Evolutionary conservation across 2,329 filamentous ascomycete species (phyloP), one percentile per base, ranked within the genome.

Genomic region (Alternaria postmessia): DNA sequence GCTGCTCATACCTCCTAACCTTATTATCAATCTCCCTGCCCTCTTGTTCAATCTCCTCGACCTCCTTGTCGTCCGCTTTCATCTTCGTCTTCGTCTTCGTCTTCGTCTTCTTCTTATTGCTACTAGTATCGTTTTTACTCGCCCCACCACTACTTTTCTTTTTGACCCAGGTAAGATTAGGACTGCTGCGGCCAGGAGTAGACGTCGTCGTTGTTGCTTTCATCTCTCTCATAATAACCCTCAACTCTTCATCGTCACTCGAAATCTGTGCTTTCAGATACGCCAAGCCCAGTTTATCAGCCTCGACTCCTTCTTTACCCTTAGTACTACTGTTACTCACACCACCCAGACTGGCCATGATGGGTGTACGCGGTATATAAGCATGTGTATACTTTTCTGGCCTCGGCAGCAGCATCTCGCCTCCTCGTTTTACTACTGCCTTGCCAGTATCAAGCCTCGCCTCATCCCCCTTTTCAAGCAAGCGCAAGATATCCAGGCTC

Each of bases 191-290:
- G 24, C 24, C 7, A 26, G 24, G 7, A 26, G 24, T 26, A 26
- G 24, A 24, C 32, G 32, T 36, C 6, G 12, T 34, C 32, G 14
- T 14, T 1, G 32, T 11, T 3, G 12, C 14, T 3, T 3, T 36
- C 32, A 36, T 14, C 12, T 36, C 12, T 1, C 5, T 36, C 5
- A 36, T 2, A 0, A 36, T 16, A 1, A 12, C 85, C 12, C 84
- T 84, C 2, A 98, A 81, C 74, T 97, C 94, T 28, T 86, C 80
- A 42, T 96, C 91, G 54, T 88, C 84, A 86, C 16, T n/a, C 6
- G 88, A 87, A 68, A 97, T 95, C 78, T 99, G 95, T 0, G 95
- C 94, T 70, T 87, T 89, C 51, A 98, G 85, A 74, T 95, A 95
- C 8, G 84, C 80, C 4, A 88, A 71, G 7, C 14, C 20, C 2